Percentiles rank a stretch among this genome's conserved stretches.
phyloP scores from a whole-genome alignment of 495 filamentous ascomycete species.

The Thermothielavioides terrestris region DNA sequence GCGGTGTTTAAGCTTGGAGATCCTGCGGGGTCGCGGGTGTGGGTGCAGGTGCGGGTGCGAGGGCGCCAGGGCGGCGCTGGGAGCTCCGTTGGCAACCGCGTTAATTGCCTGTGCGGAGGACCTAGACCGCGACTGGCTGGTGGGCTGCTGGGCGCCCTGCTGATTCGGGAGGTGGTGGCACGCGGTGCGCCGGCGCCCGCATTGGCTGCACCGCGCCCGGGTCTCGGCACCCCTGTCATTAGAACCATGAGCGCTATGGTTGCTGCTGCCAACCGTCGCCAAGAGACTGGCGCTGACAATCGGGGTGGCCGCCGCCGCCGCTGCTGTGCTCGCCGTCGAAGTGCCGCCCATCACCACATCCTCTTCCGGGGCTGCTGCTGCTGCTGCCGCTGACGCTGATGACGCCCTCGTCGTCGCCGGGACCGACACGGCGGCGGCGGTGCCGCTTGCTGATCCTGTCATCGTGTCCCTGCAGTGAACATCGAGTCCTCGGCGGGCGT shows the following conservation, averaged over 20 bases:
- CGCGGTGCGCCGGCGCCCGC: constrained; percentile 22
- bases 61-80: constrained; percentile 20
- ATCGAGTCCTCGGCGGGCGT: constrained; percentile 14
- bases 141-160: constrained; percentile 6
- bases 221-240: constrained; percentile 21
- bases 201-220: constrained; percentile 26
- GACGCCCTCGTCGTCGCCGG: constrained; percentile 19
- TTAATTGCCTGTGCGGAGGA: constrained; percentile 12
- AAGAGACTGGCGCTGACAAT: constrained; percentile 9
- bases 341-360: constrained; percentile 14
- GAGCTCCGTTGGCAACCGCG: constrained; percentile 23
- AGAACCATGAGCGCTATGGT: not conserved
- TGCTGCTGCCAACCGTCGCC: constrained; percentile 4
- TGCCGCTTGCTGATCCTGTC: constrained; percentile 17
- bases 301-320: not conserved
- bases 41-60: constrained; percentile 1
- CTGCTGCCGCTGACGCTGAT: not conserved
- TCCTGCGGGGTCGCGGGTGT: constrained; percentile 27
- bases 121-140: constrained; percentile 3
- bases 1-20: constrained; percentile 31
- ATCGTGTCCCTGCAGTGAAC: constrained; percentile 18
- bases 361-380: not conserved
- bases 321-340: not conserved
- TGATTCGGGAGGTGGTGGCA: constrained; percentile 19
- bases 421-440: constrained; percentile 18